Percentiles rank a stretch among this genome's conserved stretches.
Evolutionary conservation across 2,329 filamentous ascomycete genomes (phyloP).

Genomic region (Zymoseptoria tritici): DNA sequence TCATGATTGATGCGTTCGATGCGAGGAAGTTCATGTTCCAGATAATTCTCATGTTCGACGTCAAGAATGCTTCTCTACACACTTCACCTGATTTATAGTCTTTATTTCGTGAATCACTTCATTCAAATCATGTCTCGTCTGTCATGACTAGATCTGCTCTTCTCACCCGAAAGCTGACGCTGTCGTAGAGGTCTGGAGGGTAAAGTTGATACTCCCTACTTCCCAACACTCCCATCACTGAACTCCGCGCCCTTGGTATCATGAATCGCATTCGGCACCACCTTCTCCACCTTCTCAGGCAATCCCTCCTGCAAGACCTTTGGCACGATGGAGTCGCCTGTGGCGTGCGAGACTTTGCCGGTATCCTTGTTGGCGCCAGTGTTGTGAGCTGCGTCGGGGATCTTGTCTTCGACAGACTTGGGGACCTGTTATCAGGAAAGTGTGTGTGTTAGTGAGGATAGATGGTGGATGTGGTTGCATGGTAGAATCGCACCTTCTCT

Average conservation of each 20-base stretch:
- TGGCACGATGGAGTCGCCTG: constrained; percentile 36
- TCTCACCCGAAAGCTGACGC: too few relatives aligned
- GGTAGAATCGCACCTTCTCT: constrained; percentile 33
- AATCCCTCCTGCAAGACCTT: constrained; percentile 38
- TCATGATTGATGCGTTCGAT: background rate
- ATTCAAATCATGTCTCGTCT: background rate
- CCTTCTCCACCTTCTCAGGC: constrained; percentile 39
- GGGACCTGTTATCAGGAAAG: too few relatives aligned
- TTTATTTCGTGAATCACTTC: too few relatives aligned
- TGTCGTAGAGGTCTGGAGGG: too few relatives aligned
- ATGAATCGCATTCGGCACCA: constrained; percentile 38
- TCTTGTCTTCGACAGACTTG: constrained; percentile 32
- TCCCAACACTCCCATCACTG: constrained; percentile 17
- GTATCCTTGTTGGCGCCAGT: constrained; percentile 29
- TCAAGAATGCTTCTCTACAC: background rate
- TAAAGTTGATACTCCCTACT: constrained; percentile 4
- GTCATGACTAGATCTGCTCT: too few relatives aligned
- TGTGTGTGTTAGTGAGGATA: too few relatives aligned
- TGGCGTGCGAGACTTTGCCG: constrained; percentile 35
- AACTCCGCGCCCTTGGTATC: constrained; percentile 28
- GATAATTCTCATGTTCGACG: background rate
- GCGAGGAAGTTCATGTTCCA: background rate
- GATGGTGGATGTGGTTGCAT: too few relatives aligned
- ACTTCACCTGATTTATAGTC: background rate
- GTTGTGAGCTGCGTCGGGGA: constrained; percentile 35